Evolutionary conservation across 345 rosid species (phyloP).

Genomic region (Acer saccharum): DNA sequence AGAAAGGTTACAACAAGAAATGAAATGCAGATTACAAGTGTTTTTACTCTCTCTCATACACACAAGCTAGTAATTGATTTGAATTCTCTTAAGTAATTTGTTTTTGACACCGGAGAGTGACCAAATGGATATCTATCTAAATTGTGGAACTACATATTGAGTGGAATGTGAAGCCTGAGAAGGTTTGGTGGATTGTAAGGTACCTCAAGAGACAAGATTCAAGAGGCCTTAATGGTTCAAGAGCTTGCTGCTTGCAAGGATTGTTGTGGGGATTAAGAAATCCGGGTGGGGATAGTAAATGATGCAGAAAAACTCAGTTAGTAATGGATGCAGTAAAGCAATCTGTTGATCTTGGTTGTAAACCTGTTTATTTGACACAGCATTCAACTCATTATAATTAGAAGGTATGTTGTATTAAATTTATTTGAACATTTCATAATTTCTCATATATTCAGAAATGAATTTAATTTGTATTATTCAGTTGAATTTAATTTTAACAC

Average conservation of each 20-base stretch:
- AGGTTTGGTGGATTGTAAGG: constrained; percentile 31
- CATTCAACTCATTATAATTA: not conserved
- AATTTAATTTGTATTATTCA: no score
- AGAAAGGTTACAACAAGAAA: not conserved
- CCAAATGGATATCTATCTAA: no score
- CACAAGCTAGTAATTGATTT: no score
- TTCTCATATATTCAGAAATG: no score
- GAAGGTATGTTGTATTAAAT: not conserved
- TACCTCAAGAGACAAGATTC: constrained; percentile 55
- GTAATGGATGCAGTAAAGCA: constrained; percentile 61
- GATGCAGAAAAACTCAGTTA: constrained; percentile 64
- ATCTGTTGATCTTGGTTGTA: constrained; percentile 59
- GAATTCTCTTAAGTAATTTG: no score
- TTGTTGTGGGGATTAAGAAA: constrained; percentile 37
- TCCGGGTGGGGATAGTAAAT: constrained; percentile 34
- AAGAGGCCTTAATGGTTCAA: constrained; percentile 40
- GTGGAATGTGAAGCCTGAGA: constrained; percentile 61
- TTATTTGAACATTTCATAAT: no score
- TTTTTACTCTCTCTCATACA: not conserved
- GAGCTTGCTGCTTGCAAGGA: constrained; percentile 45
- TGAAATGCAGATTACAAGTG: not conserved
- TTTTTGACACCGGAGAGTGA: no score
- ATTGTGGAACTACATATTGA: constrained; percentile 42
- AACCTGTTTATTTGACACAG: constrained; percentile 42
- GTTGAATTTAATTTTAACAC: no score